These are phyloP conservation scores for Rhodotorula sp. DNA, from an alignment of 1,284 basidiomycete genomes.

Conservation along the genomic window DNA sequence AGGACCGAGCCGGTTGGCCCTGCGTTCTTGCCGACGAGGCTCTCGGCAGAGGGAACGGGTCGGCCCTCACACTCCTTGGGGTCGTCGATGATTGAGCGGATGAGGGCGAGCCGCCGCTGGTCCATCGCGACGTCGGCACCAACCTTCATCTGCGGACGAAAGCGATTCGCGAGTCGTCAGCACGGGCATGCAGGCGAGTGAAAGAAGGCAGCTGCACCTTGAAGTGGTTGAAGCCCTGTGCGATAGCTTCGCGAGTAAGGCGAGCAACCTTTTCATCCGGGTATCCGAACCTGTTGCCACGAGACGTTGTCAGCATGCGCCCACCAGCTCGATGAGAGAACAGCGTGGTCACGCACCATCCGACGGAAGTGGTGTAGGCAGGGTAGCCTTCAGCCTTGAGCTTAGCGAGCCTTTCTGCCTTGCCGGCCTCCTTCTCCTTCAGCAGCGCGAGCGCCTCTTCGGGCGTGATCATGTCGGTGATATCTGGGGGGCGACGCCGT, in stretches of 20 bases:
- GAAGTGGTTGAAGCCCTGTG: slow-evolving; percentile 57
- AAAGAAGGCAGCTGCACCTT: background rate
- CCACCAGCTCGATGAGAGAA: too few relatives aligned
- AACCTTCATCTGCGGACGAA: slow-evolving; percentile 67
- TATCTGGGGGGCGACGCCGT: slow-evolving; percentile 57
- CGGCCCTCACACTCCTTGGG: slow-evolving; percentile 55
- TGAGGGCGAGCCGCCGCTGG: slow-evolving; percentile 78
- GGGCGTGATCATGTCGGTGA: slow-evolving; percentile 86
- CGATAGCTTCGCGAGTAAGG: slow-evolving; percentile 75
- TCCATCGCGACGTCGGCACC: slow-evolving; percentile 79
- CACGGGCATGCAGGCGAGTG: background rate
- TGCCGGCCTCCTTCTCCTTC: slow-evolving; percentile 70
- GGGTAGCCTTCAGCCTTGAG: slow-evolving; percentile 71
- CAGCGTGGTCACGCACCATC: slow-evolving; percentile 58
- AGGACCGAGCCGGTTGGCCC: slow-evolving; percentile 88
- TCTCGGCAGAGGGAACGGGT: slow-evolving; percentile 32
- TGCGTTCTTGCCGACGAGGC: slow-evolving; percentile 78
- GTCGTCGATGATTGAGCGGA: slow-evolving; percentile 91
- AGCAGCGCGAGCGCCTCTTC: slow-evolving; percentile 85
- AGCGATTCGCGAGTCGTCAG: background rate
- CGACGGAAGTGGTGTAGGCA: slow-evolving; percentile 90
- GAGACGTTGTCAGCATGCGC: background rate
- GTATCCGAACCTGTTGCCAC: slow-evolving; percentile 59
- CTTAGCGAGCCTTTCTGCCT: slow-evolving; percentile 70
- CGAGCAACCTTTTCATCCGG: slow-evolving; percentile 84